Percentiles rank a stretch among this genome's conserved stretches.
These are phyloP conservation scores for Circinella minor DNA, from an alignment of 371 early-diverging fungal genomes.

Conservation along the genomic window DNA sequence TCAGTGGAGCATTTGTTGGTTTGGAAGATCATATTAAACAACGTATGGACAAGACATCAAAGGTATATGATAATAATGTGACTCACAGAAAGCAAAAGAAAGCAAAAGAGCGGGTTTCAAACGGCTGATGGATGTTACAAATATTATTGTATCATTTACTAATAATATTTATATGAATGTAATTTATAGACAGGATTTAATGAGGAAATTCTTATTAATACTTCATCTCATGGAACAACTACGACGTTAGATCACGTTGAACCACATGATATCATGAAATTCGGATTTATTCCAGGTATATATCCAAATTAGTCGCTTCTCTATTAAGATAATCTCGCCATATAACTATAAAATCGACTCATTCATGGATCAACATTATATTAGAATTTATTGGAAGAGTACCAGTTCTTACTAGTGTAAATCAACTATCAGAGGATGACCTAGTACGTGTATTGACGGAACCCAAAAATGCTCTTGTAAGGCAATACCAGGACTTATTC, in stretches of 20 bases:
- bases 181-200: slow-evolving; percentile 5
- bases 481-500: slow-evolving; percentile 77
- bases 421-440: slow-evolving; percentile 61
- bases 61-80: slow-evolving; percentile 16
- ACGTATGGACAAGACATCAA: slow-evolving; percentile 63
- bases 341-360: too few relatives aligned
- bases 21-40: slow-evolving; percentile 76
- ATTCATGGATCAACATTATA: too few relatives aligned
- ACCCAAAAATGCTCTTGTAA: slow-evolving; percentile 77
- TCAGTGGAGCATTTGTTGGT: slow-evolving; percentile 86
- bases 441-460: slow-evolving; percentile 75
- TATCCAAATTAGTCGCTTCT: too few relatives aligned
- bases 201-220: neutral
- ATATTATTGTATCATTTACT: neutral
- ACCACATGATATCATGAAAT: slow-evolving; percentile 77
- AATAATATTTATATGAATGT: neutral
- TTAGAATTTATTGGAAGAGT: slow-evolving; percentile 80
- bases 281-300: slow-evolving; percentile 72
- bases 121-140: too few relatives aligned
- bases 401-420: slow-evolving; percentile 77
- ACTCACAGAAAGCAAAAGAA: too few relatives aligned
- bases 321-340: too few relatives aligned
- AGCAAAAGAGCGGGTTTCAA: too few relatives aligned
- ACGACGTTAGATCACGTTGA: slow-evolving; percentile 65
- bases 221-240: neutral